Conservation (phyloP, 2,329 filamentous ascomycete species). For the Fusarium tanahbumbuense region DNA sequence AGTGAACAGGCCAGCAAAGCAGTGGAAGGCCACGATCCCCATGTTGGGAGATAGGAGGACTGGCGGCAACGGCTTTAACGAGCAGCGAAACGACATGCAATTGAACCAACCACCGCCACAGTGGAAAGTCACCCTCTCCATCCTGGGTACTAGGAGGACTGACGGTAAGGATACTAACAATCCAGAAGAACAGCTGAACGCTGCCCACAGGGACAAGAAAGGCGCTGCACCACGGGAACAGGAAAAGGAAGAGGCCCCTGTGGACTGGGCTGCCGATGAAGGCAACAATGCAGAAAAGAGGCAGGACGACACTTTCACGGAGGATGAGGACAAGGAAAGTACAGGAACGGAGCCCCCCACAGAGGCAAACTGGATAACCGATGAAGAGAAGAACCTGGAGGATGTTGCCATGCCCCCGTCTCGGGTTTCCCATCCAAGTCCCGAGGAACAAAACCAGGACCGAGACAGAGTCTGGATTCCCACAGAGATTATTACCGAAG, state of each 20-base stretch:
- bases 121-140: not conserved
- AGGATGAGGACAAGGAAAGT: not conserved
- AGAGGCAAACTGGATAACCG: not conserved
- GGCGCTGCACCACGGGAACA: fast-evolving
- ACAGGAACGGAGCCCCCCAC: not conserved
- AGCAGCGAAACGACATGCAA: not conserved
- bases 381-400: not conserved
- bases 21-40: not conserved
- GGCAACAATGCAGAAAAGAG: not conserved
- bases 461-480: not conserved
- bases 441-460: not conserved
- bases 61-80: not conserved
- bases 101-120: not conserved
- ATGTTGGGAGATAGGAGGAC: not conserved
- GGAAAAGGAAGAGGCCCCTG: too few relatives aligned
- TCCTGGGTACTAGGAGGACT: not conserved
- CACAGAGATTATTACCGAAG: not conserved
- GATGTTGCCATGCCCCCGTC: not conserved
- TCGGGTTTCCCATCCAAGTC: not conserved
- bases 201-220: fast-evolving
- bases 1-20: not conserved
- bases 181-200: not conserved
- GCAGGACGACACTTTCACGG: not conserved
- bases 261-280: not conserved
- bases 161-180: not conserved